Evolutionary conservation across 2,329 filamentous ascomycete genomes (phyloP).

Genomic region (Magnaporthales sp.): DNA sequence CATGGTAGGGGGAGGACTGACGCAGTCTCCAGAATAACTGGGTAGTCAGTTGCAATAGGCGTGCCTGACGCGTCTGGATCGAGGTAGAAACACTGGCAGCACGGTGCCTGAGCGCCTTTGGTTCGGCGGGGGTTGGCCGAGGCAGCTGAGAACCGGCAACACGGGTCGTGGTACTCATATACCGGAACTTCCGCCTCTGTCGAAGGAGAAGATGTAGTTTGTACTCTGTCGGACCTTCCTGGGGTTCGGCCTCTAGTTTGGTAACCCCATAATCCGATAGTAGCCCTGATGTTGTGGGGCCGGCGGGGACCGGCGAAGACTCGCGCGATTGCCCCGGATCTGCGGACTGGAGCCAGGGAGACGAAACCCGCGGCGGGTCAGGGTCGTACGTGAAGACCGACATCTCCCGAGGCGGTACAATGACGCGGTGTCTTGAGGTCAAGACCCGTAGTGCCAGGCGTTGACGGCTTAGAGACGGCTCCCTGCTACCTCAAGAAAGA

Average conservation of each 20-base stretch:
- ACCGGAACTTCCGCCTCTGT: conserved; percentile 63
- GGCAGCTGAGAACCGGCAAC: conserved; percentile 22
- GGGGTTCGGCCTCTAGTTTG: conserved; percentile 80
- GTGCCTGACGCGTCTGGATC: conserved; percentile 66
- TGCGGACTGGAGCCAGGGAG: conserved; percentile 70
- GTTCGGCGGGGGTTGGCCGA: conserved; percentile 17
- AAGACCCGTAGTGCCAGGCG: neutral
- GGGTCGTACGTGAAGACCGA: conserved; percentile 95
- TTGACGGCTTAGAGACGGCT: neutral
- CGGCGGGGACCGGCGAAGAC: conserved; percentile 16
- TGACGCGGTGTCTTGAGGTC: neutral
- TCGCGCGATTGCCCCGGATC: conserved; percentile 28
- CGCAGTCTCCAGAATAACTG: conserved; percentile 92
- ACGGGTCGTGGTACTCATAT: conserved; percentile 52
- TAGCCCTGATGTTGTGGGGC: conserved; percentile 23
- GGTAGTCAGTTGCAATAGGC: conserved; percentile 85
- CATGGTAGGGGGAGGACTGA: conserved; percentile 87
- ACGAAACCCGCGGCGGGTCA: conserved; percentile 78
- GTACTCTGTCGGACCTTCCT: conserved; percentile 92
- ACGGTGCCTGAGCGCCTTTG: conserved; percentile 17
- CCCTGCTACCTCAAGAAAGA: neutral
- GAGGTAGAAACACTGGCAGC: conserved; percentile 13
- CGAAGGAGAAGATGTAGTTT: conserved; percentile 86
- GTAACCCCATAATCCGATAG: conserved; percentile 58
- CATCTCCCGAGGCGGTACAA: conserved; percentile 46